phyloP scores from a whole-genome alignment of 2,329 filamentous ascomycete species.

The Nigrograna mackinnonii region DNA sequence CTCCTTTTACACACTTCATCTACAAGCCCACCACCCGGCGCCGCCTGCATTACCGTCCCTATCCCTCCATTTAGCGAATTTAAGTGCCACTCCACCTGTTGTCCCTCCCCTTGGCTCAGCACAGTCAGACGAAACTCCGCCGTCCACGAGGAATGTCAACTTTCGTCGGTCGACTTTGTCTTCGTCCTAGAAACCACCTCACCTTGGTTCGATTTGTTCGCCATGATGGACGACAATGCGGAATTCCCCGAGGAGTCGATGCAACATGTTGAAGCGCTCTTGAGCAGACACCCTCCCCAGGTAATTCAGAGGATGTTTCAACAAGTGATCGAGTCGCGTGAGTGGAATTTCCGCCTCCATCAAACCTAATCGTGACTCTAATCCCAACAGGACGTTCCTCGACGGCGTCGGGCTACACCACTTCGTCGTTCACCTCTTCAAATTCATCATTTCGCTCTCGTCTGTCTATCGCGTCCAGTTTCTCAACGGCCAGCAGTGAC shows the following conservation, averaged over 20 bases:
- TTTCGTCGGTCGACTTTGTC: slow-evolving; percentile 7
- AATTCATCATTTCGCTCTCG: slow-evolving; percentile 38
- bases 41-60: slow-evolving; percentile 4
- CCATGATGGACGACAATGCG: slow-evolving; percentile 36
- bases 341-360: too few relatives aligned
- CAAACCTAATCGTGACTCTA: too few relatives aligned
- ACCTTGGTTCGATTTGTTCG: slow-evolving; percentile 12
- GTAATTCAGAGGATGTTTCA: slow-evolving; percentile 41
- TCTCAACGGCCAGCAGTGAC: slow-evolving; percentile 34
- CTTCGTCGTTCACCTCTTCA: slow-evolving; percentile 30
- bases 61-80: slow-evolving; percentile 8
- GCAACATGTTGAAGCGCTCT: slow-evolving; percentile 40
- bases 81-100: too few relatives aligned
- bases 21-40: neutral
- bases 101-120: neutral
- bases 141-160: slow-evolving; percentile 15
- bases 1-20: slow-evolving; percentile 12
- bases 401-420: slow-evolving; percentile 30
- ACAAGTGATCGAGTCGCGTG: slow-evolving; percentile 39
- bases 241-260: slow-evolving; percentile 42
- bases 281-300: slow-evolving; percentile 39
- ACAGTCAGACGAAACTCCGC: neutral
- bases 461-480: slow-evolving; percentile 35
- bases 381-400: slow-evolving; percentile 33
- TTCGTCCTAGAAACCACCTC: slow-evolving; percentile 9